phyloP scores from a whole-genome alignment of 1,284 basidiomycete genomes.

The Crepidotus sp. region DNA sequence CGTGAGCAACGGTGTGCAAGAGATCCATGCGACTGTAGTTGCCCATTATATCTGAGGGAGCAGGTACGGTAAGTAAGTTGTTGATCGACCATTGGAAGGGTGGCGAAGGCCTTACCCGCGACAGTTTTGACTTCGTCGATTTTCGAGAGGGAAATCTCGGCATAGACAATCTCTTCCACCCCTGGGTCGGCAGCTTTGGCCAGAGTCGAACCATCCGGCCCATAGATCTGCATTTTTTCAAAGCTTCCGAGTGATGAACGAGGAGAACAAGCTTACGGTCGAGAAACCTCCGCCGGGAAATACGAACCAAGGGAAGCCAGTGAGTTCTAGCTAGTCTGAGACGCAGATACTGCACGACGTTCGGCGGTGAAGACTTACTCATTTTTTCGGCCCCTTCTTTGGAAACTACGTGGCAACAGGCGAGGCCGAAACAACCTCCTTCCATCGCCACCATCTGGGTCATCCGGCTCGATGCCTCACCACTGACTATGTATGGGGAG shows the following conservation, averaged over 20 bases:
- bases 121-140: slow-evolving; percentile 24
- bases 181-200: slow-evolving; percentile 20
- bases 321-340: slow-evolving; percentile 14
- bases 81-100: too few species aligned
- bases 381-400: slow-evolving; percentile 23
- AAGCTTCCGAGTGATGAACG: background rate
- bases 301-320: slow-evolving; percentile 23
- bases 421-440: slow-evolving; percentile 25
- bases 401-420: slow-evolving; percentile 23
- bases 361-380: background rate
- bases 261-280: slow-evolving; percentile 9
- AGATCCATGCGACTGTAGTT: slow-evolving; percentile 24
- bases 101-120: too few species aligned
- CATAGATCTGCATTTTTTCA: slow-evolving; percentile 21
- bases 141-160: slow-evolving; percentile 23
- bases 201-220: slow-evolving; percentile 23
- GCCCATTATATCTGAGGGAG: slow-evolving; percentile 22
- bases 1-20: slow-evolving; percentile 21
- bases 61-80: too few species aligned
- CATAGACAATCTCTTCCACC: slow-evolving; percentile 21
- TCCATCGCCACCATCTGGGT: slow-evolving; percentile 25
- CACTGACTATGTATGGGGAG: slow-evolving; percentile 23
- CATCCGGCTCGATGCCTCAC: slow-evolving; percentile 24
- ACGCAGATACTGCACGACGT: background rate
- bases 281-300: slow-evolving; percentile 24